Evolutionary conservation across 495 filamentous ascomycete species (phyloP).

Genomic region (Penicillium subrubescens): DNA sequence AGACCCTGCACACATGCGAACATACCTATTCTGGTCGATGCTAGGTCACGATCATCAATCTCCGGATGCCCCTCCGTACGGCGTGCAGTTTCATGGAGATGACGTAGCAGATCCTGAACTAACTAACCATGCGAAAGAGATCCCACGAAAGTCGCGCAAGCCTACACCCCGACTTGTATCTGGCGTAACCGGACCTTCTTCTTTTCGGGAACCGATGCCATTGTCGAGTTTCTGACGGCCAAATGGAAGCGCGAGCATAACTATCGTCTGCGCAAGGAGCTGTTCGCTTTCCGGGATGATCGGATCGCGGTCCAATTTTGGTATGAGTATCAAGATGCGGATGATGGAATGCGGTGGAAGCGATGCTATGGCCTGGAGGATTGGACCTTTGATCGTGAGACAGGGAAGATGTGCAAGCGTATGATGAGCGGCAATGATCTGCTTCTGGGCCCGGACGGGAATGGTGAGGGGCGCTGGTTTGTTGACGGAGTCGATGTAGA

Average conservation of each 20-base stretch:
- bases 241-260: conserved; percentile 78
- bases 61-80: background rate
- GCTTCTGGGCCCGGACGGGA: conserved; percentile 54
- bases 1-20: conserved; percentile 12
- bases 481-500: conserved; percentile 73
- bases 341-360: conserved; percentile 76
- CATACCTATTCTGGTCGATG: background rate
- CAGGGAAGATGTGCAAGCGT: conserved; percentile 82
- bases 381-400: conserved; percentile 75
- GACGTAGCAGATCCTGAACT: conserved; percentile 14
- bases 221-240: conserved; percentile 68
- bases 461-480: conserved; percentile 59
- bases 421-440: conserved; percentile 94
- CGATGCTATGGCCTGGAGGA: conserved; percentile 89
- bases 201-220: conserved; percentile 66
- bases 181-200: conserved; percentile 83
- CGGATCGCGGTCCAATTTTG: conserved; percentile 87
- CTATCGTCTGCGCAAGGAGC: conserved; percentile 82
- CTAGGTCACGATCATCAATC: background rate
- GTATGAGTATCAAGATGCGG: conserved; percentile 80
- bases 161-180: conserved; percentile 76
- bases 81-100: background rate
- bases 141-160: conserved; percentile 63
- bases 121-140: conserved; percentile 49
- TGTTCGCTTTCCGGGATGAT: conserved; percentile 64